Percentiles rank a stretch among this genome's conserved stretches.
Conservation (phyloP, 192 early-diverging fungal genomes). For the Umbelopsis sp. region DNA sequence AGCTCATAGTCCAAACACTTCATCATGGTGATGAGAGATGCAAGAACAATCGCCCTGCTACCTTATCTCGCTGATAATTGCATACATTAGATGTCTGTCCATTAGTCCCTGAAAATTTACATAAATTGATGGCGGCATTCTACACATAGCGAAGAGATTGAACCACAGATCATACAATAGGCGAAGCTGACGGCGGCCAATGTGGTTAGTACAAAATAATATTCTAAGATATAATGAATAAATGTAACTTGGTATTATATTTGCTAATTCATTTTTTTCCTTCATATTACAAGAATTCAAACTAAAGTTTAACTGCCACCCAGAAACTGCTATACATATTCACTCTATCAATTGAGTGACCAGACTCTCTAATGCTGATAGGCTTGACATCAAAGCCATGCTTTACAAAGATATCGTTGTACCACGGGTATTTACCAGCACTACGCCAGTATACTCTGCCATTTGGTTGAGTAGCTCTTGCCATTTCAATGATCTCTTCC, state of each 20-base stretch:
- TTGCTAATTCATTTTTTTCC: not conserved
- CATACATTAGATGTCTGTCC: no score
- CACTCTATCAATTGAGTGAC: conserved; percentile 72
- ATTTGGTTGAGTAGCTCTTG: conserved; percentile 55
- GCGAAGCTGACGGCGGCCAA: not conserved
- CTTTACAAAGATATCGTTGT: conserved; percentile 72
- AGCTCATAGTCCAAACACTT: no score
- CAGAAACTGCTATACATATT: conserved; percentile 85
- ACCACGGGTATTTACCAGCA: conserved; percentile 83
- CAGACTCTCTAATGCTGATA: conserved; percentile 65
- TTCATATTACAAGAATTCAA: not conserved
- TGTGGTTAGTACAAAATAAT: not conserved
- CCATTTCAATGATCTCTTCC: conserved; percentile 68
- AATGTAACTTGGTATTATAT: not conserved
- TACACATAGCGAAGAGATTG: no score
- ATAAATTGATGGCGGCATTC: no score
- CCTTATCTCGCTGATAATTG: no score
- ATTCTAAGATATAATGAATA: not conserved
- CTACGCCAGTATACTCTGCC: conserved; percentile 82
- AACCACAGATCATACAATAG: no score
- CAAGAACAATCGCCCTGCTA: no score
- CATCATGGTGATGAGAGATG: no score
- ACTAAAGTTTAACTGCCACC: conserved; percentile 44
- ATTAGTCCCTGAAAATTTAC: no score
- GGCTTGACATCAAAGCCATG: conserved; percentile 69